Base-by-base conservation (phyloP, 2,329 filamentous ascomycete genomes). In the Cercospora nicotianae region DNA sequence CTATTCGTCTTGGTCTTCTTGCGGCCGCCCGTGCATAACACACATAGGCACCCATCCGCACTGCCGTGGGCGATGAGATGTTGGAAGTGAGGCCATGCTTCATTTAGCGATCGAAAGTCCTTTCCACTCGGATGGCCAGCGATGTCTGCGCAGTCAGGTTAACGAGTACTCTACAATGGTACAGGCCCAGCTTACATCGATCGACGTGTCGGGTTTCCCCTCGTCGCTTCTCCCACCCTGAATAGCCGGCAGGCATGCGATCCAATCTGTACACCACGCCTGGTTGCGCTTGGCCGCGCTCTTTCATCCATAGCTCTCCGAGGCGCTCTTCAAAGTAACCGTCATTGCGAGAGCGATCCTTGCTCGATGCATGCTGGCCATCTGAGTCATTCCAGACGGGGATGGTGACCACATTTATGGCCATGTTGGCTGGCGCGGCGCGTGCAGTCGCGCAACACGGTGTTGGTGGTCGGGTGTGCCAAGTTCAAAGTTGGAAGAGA, bases 31-130 rank as follows among this genome's bases (percentile, higher is more conserved):
- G 51, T 70, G 67, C 87, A 89, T 7, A 83, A 75, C 1, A 81
- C 80, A 72, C 87, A 89, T 2, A 74, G 69, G 67, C 87, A 89
- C 0, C 80, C 77, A 2, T 78, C 77, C 5, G 74, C 76, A 51
- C 77, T 75, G 0, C 79, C 80, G 2, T 72, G 80, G 13, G 82
- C 80, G 83, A 88, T 87, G 26, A 89, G 74, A 74, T 83, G 81
- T 61, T 82, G 77, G 74, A 89, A 89, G 68, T 90, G 87, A 0
- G 83, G 83, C 60, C 82, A 86, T 70, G 88, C 88, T 3, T 83
- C 78, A 20, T 81, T 81, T 0, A 83, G 81, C 0, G 87, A 89
- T 57, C 87, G 82, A 65, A 85, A 89, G 39, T 64, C 62, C 59
- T 79, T 78, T 7, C 82, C 81, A 7, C 77, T 76, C 0, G 85